These are phyloP conservation scores for Lentinula novae-zelandiae DNA, from an alignment of 1,284 basidiomycete genomes.

Conservation along the genomic window DNA sequence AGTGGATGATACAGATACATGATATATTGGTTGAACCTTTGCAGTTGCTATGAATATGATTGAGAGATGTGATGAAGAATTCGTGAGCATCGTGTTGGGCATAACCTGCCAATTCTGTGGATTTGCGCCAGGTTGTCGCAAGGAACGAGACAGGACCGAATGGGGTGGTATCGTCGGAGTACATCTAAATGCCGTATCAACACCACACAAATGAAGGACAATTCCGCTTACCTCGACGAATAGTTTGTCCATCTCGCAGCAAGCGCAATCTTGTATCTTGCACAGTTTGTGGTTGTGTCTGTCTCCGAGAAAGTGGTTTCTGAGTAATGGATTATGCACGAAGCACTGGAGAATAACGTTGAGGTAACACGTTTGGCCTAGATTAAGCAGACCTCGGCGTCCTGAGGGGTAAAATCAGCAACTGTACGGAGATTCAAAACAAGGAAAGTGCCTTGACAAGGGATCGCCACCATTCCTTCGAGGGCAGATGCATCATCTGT, in stretches of 20 bases:
- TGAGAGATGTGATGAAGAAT: constrained; percentile 79
- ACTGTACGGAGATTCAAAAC: constrained; percentile 2
- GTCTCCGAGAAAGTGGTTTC: constrained; percentile 89
- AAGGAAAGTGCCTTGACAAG: constrained; percentile 59
- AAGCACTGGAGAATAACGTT: constrained; percentile 94
- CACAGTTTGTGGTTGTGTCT: constrained; percentile 73
- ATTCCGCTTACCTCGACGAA: constrained; percentile 63
- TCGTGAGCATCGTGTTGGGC: constrained; percentile 95
- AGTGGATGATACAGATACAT: constrained; percentile 92
- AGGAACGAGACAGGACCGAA: constrained; percentile 86
- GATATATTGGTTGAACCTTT: constrained; percentile 67
- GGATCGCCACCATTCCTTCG: constrained; percentile 35
- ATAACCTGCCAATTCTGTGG: constrained; percentile 82
- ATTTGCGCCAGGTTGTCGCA: constrained; percentile 83
- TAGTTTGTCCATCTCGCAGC: constrained; percentile 93
- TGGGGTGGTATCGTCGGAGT: constrained; percentile 64
- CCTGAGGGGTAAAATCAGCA: constrained; percentile 36
- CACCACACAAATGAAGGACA: not conserved
- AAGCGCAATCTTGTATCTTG: constrained; percentile 77
- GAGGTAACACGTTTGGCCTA: constrained; percentile 94
- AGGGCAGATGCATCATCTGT: constrained; percentile 34
- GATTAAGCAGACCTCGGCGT: constrained; percentile 85
- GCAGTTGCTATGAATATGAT: constrained; percentile 81
- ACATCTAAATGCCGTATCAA: constrained; percentile 46
- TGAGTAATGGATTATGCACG: constrained; percentile 87